Evolutionary conservation across 2,329 filamentous ascomycete genomes (phyloP), one percentile per base, ranked within the genome.

Genomic region (Botrytis aclada): DNA sequence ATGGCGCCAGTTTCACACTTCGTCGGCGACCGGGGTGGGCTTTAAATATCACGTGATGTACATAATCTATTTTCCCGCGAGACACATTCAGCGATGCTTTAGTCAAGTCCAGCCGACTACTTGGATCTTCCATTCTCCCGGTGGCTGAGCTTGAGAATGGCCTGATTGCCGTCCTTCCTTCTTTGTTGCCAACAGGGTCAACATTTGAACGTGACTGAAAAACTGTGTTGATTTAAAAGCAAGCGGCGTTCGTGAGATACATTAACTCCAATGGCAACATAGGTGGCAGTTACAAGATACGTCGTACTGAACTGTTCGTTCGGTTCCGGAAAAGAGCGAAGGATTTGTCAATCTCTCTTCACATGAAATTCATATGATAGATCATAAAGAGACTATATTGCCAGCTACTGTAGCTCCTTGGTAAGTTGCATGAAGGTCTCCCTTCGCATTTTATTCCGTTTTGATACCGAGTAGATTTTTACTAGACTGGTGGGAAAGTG

Each of bases 381-480:
- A 58, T 69, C 65, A 69, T 41, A 69, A 69, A 69, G 54, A 41
- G 29, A 56, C 65, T 56, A 16, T 16, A 41, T 18, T 39, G 29
- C 20, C 39, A 56, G 14, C 34, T 32, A 41, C 64, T 54, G 18
- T 56, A 67, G 65, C 47, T 32, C 25, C 34, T 54, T 22, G 47
- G 32, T 54, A 29, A n/a, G 32, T 39, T 37, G 32, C 29, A 39
- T 51, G 32, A 54, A 54, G 45, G 47, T 47, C 41, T 43, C n/a
- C 41, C 29, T 22, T 62, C 10, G 45, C 37, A 29, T 22, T 51
- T 54, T 54, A 20, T 47, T 29, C 45, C 45, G 4, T 67, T 25
- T 56, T 67, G 65, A 67, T 67, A 67, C 65, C 65, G 47, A 67
- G 65, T 67, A 67, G 34, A 67, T 34, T 56, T 56, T 64, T 32